Evolutionary conservation across 2,329 filamentous ascomycete species (phyloP), one percentile per base, ranked within the genome.

Genomic region (Pestalotiopsis sp.): DNA sequence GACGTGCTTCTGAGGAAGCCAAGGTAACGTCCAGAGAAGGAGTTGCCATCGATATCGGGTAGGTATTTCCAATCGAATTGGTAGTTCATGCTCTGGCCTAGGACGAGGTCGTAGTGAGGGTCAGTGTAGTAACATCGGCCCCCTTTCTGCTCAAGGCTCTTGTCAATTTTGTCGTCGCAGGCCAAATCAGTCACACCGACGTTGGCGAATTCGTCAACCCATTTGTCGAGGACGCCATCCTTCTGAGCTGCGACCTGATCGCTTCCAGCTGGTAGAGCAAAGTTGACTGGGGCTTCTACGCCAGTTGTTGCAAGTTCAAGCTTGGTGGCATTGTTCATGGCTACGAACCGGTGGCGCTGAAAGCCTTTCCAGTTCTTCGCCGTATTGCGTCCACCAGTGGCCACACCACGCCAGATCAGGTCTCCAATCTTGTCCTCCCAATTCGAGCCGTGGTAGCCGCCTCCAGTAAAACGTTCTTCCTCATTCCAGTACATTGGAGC

Each of bases 31-130:
- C 90, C 91, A 31, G 88, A 91, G 75, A 92, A 92, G 1, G 86
- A 89, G 80, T 92, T 90, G 38, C 93, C 93, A 78, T 95, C 93
- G 68, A 95, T 87, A 76, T 96, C 93, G 0, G 91, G 89, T 2
- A 95, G 83, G 75, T 89, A 93, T 77, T 94, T 95, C 80, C 84
- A 83, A 70, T 79, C 73, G 75, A 90, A 91, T 78, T 91, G 88
- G 67, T 87, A 77, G 2, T 80, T 76, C 71, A 90, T 79, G 57
- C 79, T 78, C 65, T 85, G 73, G 12, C 82, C 81, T 7, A 79
- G 70, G 0, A 78, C 73, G 4, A 82, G 71, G 17, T 80, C 71
- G 70, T 83, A 89, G 70, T 86, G 80, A 13, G 81, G 78, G 56
- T 80, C 79, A 0, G 84, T 87, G 74, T 89, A 88, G 68, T 80